phyloP scores from a whole-genome alignment of 108 stramenopile genomes.

The Bacterosira constricta region DNA sequence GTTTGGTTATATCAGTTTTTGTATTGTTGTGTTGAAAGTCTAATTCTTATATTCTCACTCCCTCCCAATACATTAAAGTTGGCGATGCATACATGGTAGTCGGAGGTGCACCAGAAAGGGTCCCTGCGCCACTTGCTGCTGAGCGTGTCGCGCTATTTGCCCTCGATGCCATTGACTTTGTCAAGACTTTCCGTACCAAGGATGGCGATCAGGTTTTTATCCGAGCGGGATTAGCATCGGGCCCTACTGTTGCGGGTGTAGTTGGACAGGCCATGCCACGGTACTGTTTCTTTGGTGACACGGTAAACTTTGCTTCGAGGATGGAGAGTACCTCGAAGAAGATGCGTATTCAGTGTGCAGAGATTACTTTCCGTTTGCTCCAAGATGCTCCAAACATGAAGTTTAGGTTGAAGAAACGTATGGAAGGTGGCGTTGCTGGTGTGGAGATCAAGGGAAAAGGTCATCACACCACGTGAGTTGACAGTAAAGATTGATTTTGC shows the following conservation, averaged over 20 bases:
- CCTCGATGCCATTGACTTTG: slow-evolving; percentile 38
- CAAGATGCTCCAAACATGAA: slow-evolving; percentile 31
- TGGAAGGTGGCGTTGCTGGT: slow-evolving; percentile 28
- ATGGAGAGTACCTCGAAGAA: slow-evolving; percentile 39
- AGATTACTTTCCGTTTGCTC: slow-evolving; percentile 39
- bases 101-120: slow-evolving; percentile 37
- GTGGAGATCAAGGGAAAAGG: slow-evolving; percentile 47
- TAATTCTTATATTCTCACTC: no score
- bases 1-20: no score
- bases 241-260: slow-evolving; percentile 31
- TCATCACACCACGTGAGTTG: slow-evolving; percentile 34
- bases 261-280: slow-evolving; percentile 43
- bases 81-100: slow-evolving; percentile 46
- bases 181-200: slow-evolving; percentile 34
- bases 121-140: slow-evolving; percentile 40
- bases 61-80: no score
- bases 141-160: slow-evolving; percentile 43
- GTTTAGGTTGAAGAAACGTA: slow-evolving; percentile 27
- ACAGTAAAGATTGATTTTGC: no score
- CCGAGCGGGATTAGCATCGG: slow-evolving; percentile 40
- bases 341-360: slow-evolving; percentile 39
- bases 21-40: no score
- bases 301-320: slow-evolving; percentile 33
- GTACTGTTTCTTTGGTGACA: slow-evolving; percentile 48
- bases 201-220: slow-evolving; percentile 41